phyloP scores from a whole-genome alignment of 129 eudicot species.

The Lactuca saligna region DNA sequence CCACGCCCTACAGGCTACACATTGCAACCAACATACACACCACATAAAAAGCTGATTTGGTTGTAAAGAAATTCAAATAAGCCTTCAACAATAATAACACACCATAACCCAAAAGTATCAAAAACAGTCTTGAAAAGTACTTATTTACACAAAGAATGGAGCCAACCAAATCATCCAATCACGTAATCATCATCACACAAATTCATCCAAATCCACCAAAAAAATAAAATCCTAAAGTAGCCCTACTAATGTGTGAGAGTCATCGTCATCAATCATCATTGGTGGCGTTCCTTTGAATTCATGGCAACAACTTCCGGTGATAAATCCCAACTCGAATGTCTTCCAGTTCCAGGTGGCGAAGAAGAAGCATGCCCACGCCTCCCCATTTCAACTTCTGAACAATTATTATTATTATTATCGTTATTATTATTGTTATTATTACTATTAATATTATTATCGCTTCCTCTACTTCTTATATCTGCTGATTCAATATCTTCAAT shows the following conservation, averaged over 20 bases:
- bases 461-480: conserved; percentile 61
- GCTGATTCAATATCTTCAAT: conserved; percentile 68
- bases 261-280: neutral
- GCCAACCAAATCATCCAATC: neutral
- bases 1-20: no score
- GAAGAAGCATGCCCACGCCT: neutral
- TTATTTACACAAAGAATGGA: neutral
- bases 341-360: neutral
- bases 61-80: neutral
- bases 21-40: no score
- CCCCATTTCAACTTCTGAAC: neutral
- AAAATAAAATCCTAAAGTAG: neutral
- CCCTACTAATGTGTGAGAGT: neutral
- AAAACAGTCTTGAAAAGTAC: neutral
- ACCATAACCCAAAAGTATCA: neutral
- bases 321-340: neutral
- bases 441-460: conserved; percentile 6
- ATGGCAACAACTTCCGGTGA: neutral
- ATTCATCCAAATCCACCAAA: neutral
- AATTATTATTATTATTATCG: no score
- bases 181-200: neutral
- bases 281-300: neutral
- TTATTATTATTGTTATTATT: no score
- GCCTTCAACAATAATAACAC: neutral
- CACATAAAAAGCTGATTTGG: no score